These are phyloP conservation scores for Fonsecaea nubica DNA, from an alignment of 2,329 filamentous ascomycete genomes.

Conservation along the genomic window DNA sequence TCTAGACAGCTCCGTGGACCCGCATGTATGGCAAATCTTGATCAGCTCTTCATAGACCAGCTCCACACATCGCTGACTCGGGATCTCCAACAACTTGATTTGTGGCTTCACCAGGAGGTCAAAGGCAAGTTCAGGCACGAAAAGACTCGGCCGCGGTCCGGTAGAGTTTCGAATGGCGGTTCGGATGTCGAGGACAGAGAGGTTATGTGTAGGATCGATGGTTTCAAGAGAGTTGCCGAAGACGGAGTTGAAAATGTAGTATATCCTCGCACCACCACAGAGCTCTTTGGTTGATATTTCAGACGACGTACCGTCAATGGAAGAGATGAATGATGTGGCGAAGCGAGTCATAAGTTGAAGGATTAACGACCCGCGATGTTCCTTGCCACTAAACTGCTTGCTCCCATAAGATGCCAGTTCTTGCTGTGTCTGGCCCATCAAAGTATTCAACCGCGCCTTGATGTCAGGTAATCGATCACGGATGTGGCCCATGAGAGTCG, in stretches of 20 bases:
- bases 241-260: constrained; percentile 99
- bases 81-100: constrained; percentile 94
- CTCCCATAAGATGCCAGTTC: constrained; percentile 97
- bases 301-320: constrained; percentile 96
- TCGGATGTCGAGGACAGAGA: constrained; percentile 91
- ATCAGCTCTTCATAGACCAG: constrained; percentile 98
- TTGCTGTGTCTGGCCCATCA: constrained; percentile 99
- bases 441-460: constrained; percentile 93
- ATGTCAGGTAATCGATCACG: constrained; percentile 95
- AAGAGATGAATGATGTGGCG: constrained; percentile 95
- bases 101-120: constrained; percentile 97
- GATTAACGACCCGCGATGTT: constrained; percentile 92
- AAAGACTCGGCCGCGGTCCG: constrained; percentile 90
- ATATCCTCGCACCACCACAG: constrained; percentile 91
- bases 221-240: constrained; percentile 96
- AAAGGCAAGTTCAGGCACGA: constrained; percentile 97
- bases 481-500: constrained; percentile 94
- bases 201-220: constrained; percentile 93
- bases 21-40: constrained; percentile 99
- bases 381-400: constrained; percentile 95
- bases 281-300: constrained; percentile 99
- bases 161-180: constrained; percentile 98
- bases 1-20: constrained; percentile 87
- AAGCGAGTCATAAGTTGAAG: constrained; percentile 98
- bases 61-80: constrained; percentile 95